Evolutionary conservation across 73 alveolate species (phyloP).

Genomic region (Blepharisma stoltei): DNA sequence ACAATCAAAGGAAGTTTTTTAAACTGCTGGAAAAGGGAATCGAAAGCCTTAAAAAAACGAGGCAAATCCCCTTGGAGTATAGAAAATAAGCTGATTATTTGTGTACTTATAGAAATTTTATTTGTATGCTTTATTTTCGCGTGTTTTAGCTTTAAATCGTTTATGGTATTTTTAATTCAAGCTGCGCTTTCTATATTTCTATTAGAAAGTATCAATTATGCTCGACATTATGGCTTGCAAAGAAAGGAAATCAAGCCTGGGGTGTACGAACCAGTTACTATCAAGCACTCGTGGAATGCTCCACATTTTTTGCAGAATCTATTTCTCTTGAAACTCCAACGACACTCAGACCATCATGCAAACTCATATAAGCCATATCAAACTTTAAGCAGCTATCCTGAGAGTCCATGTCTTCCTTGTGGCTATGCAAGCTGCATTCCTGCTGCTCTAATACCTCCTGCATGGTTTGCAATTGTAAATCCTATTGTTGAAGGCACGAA

Average conservation of each 20-base stretch:
- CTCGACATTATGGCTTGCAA: slow-evolving; percentile 76
- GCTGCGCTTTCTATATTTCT: slow-evolving; percentile 32
- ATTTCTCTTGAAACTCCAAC: slow-evolving; percentile 61
- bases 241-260: slow-evolving; percentile 66
- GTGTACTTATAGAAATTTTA: not conserved
- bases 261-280: slow-evolving; percentile 60
- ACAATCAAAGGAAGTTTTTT: slow-evolving; percentile 61
- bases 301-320: slow-evolving; percentile 68
- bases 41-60: not conserved
- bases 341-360: slow-evolving; percentile 91
- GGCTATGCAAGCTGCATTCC: slow-evolving; percentile 65
- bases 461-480: slow-evolving; percentile 58
- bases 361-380: slow-evolving; percentile 72
- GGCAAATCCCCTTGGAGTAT: slow-evolving; percentile 31
- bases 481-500: slow-evolving; percentile 25
- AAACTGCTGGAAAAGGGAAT: slow-evolving; percentile 49
- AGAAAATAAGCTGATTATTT: slow-evolving; percentile 28
- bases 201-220: slow-evolving; percentile 67
- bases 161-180: not conserved
- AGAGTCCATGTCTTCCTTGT: slow-evolving; percentile 71
- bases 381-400: slow-evolving; percentile 53
- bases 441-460: slow-evolving; percentile 52
- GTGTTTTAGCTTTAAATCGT: not conserved
- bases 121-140: not conserved
- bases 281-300: slow-evolving; percentile 86